phyloP scores from a whole-genome alignment of 2,329 filamentous ascomycete genomes.

The Botrytis deweyae region DNA sequence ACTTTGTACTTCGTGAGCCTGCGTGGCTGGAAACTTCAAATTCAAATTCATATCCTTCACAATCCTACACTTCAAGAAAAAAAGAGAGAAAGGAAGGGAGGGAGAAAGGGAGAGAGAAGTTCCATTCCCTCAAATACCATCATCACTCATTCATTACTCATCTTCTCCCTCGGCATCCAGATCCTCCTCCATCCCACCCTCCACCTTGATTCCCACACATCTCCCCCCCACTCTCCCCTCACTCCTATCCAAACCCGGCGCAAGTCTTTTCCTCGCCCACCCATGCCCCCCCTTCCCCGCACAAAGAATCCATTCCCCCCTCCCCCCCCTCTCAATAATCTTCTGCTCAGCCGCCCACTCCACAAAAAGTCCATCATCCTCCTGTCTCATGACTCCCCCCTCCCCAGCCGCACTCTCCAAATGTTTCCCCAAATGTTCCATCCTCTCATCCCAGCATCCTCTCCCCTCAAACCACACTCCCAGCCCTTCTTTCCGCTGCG shows the following conservation, averaged over 20 bases:
- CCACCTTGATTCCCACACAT: neutral
- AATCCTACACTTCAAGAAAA: neutral
- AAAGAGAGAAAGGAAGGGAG: neutral
- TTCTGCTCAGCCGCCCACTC: conserved; percentile 29
- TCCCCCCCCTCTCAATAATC: conserved; percentile 27
- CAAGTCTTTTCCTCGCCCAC: neutral
- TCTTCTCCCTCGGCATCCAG: conserved; percentile 32
- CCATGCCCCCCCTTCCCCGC: neutral
- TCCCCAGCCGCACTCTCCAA: conserved; percentile 55
- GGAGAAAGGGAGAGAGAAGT: neutral
- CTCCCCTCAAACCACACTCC: conserved; percentile 55
- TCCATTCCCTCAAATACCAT: neutral
- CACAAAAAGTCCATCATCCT: conserved; percentile 29
- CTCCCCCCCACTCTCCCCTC: neutral
- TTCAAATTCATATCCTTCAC: neutral
- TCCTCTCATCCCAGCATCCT: conserved; percentile 73
- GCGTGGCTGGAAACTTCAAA: neutral
- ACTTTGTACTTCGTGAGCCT: neutral
- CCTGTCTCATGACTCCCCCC: conserved; percentile 11
- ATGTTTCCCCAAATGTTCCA: conserved; percentile 86
- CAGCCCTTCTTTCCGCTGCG: neutral
- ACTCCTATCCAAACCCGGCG: neutral
- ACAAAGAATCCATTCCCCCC: conserved; percentile 16
- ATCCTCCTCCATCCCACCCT: conserved; percentile 22
- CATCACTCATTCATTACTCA: conserved; percentile 20